A percentile compares a stretch with the other conserved stretches of the same genome.
These are phyloP conservation scores for Mycena polygramma DNA, from an alignment of 768 basidiomycete genomes.

Conservation along the genomic window DNA sequence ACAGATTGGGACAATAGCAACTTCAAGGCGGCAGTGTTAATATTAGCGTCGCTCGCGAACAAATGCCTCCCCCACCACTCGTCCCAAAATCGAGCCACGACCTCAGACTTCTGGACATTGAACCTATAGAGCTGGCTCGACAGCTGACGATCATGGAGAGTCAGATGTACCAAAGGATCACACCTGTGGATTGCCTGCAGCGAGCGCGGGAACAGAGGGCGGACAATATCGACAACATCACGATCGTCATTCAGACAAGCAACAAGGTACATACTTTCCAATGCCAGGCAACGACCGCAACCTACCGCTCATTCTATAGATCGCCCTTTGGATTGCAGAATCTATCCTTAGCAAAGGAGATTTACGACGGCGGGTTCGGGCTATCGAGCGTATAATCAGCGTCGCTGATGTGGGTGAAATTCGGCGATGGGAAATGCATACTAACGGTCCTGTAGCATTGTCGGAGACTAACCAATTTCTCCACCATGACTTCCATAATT, in stretches of 20 bases:
- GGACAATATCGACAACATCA: conserved; percentile 85
- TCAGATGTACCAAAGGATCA: conserved; percentile 87
- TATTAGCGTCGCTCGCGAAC: conserved; percentile 66
- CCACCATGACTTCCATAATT: conserved; percentile 93
- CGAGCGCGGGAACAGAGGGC: conserved; percentile 82
- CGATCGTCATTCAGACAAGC: conserved; percentile 86
- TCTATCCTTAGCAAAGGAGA: conserved; percentile 84
- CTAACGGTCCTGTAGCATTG: conserved; percentile 75
- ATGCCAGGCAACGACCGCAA: too few relatives aligned
- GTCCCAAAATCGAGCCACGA: conserved; percentile 78
- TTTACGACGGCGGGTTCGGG: conserved; percentile 81
- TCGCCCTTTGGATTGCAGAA: conserved; percentile 94
- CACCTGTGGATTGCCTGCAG: conserved; percentile 90
- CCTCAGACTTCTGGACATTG: conserved; percentile 87
- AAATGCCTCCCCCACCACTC: conserved; percentile 72
- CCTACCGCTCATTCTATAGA: conserved; percentile 56
- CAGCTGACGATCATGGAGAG: conserved; percentile 95
- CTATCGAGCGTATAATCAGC: conserved; percentile 91
- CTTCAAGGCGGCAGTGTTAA: conserved; percentile 66
- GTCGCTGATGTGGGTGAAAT: conserved; percentile 84
- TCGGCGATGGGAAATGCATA: conserved; percentile 2
- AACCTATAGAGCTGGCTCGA: conserved; percentile 90
- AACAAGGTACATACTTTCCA: conserved; percentile 68
- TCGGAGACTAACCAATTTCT: conserved; percentile 91
- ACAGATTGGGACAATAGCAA: conserved; percentile 39